Percentiles rank a stretch among this genome's conserved stretches.
These are phyloP conservation scores for Thermothelomyces thermophilus DNA, from an alignment of 2,329 filamentous ascomycete species.

Conservation along the genomic window DNA sequence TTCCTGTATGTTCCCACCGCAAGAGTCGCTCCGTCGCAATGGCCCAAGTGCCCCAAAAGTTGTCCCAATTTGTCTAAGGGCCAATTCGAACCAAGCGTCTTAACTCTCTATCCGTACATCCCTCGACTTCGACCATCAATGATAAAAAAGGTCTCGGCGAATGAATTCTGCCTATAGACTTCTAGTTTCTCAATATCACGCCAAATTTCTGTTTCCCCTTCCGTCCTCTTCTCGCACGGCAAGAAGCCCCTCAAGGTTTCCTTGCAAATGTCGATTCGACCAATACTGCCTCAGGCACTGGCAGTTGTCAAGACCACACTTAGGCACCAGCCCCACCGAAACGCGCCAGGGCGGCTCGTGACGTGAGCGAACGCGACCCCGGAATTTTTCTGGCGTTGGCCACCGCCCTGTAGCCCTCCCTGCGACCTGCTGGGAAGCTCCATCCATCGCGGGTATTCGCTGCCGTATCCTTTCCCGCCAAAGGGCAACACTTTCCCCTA, in stretches of 20 bases:
- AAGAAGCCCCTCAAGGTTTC: not conserved
- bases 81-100: too few relatives aligned
- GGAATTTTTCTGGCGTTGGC: slow-evolving; percentile 22
- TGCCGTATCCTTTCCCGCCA: slow-evolving; percentile 14
- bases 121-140: too few relatives aligned
- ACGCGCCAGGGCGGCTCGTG: slow-evolving; percentile 19
- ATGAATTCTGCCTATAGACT: too few relatives aligned
- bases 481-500: slow-evolving; percentile 8
- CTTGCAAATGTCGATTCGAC: not conserved
- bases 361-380: slow-evolving; percentile 23
- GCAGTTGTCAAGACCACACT: slow-evolving; percentile 3
- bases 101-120: too few relatives aligned
- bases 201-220: too few relatives aligned
- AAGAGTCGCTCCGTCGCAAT: too few relatives aligned
- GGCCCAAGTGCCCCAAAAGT: too few relatives aligned
- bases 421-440: slow-evolving; percentile 2
- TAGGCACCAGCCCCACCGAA: slow-evolving; percentile 19
- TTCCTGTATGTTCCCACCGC: too few relatives aligned
- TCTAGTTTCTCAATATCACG: not conserved
- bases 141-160: too few relatives aligned
- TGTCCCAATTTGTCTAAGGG: too few relatives aligned
- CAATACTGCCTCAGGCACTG: too few relatives aligned
- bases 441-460: slow-evolving; percentile 17
- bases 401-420: slow-evolving; percentile 18
- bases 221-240: too few relatives aligned